These are phyloP conservation scores for Ogataea pignaliae DNA, from an alignment of 805 yeast species.

Conservation along the genomic window DNA sequence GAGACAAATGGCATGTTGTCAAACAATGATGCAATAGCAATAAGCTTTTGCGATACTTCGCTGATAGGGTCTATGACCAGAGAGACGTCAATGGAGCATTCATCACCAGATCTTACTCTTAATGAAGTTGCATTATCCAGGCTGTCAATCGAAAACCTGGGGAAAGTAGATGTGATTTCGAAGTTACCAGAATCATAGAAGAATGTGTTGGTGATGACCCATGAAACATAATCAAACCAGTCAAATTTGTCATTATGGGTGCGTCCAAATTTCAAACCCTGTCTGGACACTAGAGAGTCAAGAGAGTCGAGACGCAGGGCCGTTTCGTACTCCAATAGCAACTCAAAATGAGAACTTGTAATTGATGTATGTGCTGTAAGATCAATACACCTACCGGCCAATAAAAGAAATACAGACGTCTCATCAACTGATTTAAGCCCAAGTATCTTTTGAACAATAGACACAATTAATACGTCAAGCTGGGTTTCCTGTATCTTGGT, in stretches of 20 bases:
- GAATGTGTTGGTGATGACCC: slow-evolving; percentile 19
- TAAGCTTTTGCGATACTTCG: slow-evolving; percentile 60
- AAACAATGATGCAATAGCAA: slow-evolving; percentile 38
- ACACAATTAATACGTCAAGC: not conserved
- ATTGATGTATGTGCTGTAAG: slow-evolving; percentile 25
- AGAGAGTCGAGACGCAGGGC: slow-evolving; percentile 35
- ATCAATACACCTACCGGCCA: slow-evolving; percentile 52
- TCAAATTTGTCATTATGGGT: slow-evolving; percentile 11
- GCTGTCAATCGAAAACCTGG: slow-evolving; percentile 15
- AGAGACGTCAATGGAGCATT: slow-evolving; percentile 42
- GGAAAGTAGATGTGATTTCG: slow-evolving; percentile 11
- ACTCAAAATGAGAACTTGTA: slow-evolving; percentile 27
- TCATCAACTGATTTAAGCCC: slow-evolving; percentile 2
- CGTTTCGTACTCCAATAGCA: slow-evolving; percentile 43
- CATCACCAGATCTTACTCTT: slow-evolving; percentile 1
- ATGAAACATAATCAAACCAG: slow-evolving; percentile 21
- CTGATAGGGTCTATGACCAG: slow-evolving; percentile 69
- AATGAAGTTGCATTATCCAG: slow-evolving; percentile 5
- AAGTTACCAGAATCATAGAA: slow-evolving; percentile 29
- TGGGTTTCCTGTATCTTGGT: not conserved
- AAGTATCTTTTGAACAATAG: slow-evolving; percentile 2
- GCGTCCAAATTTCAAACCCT: not conserved
- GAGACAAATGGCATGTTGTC: slow-evolving; percentile 48
- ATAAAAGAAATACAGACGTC: slow-evolving; percentile 33
- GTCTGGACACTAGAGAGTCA: slow-evolving; percentile 2